Conservation (phyloP, 1,139 yeast genomes). For the Saccharomyces hybrid region DNA sequence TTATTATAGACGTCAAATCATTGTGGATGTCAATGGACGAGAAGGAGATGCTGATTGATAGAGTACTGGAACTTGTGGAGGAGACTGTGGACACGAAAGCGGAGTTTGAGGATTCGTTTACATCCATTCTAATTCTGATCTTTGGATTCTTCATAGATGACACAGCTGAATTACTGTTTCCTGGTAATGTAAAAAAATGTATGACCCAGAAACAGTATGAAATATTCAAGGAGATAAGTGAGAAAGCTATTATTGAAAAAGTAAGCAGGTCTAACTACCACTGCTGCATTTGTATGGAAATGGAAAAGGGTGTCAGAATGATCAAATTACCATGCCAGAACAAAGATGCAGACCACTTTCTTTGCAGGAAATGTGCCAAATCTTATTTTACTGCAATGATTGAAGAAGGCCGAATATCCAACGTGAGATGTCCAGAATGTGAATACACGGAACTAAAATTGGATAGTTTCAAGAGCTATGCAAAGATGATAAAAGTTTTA, state of each 20-base stretch:
- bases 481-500: constrained; percentile 31
- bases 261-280: constrained; percentile 39
- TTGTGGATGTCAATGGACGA: constrained; percentile 28
- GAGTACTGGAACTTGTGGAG: constrained; percentile 26
- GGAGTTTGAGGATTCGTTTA: constrained; percentile 32
- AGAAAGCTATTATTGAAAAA: constrained; percentile 23
- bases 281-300: constrained; percentile 56
- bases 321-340: constrained; percentile 35
- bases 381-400: constrained; percentile 44
- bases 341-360: constrained; percentile 35
- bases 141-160: constrained; percentile 40
- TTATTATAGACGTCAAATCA: constrained; percentile 26
- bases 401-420: constrained; percentile 44
- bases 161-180: constrained; percentile 23
- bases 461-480: constrained; percentile 22
- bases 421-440: constrained; percentile 55
- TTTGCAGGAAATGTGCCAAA: constrained; percentile 46
- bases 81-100: constrained; percentile 35
- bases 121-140: constrained; percentile 38
- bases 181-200: constrained; percentile 15
- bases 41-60: constrained; percentile 15
- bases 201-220: constrained; percentile 14
- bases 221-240: constrained; percentile 19
- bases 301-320: constrained; percentile 42
- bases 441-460: constrained; percentile 33